These are phyloP conservation scores for Diaporthe longicolla DNA, from an alignment of 2,329 filamentous ascomycete genomes.

Conservation along the genomic window DNA sequence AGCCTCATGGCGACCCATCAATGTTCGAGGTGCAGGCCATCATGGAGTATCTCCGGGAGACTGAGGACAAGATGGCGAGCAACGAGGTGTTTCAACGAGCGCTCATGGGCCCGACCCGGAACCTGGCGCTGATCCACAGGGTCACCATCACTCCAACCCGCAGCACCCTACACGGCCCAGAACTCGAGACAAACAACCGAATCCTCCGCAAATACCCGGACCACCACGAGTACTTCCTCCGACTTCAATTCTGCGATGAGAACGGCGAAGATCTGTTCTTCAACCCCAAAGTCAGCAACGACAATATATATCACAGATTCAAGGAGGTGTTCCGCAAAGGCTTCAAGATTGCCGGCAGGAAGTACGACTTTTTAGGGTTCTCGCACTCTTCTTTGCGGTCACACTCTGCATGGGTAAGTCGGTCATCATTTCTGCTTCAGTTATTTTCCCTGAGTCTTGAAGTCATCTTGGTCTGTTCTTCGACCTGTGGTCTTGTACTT, in stretches of 20 bases:
- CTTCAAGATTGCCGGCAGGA: conserved; percentile 74
- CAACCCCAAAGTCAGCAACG: conserved; percentile 65
- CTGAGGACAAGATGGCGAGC: conserved; percentile 54
- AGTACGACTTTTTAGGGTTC: conserved; percentile 80
- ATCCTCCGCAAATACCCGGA: conserved; percentile 76
- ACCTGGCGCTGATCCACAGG: conserved; percentile 67
- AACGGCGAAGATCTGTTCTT: conserved; percentile 75
- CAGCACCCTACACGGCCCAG: conserved; percentile 71
- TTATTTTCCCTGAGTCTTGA: background rate
- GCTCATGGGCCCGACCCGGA: conserved; percentile 49
- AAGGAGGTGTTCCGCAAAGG: conserved; percentile 69
- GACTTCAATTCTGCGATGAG: conserved; percentile 83
- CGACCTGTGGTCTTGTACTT: rapidly evolving
- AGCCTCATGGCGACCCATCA: conserved; percentile 62
- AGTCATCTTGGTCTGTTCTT: background rate
- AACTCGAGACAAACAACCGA: conserved; percentile 77
- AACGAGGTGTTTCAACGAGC: conserved; percentile 40
- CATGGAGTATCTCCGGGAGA: conserved; percentile 54
- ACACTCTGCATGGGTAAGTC: conserved; percentile 71
- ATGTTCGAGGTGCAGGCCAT: conserved; percentile 59
- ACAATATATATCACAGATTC: conserved; percentile 72
- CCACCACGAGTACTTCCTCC: conserved; percentile 74
- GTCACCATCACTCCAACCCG: conserved; percentile 73
- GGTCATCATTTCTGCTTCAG: rapidly evolving
- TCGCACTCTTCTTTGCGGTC: conserved; percentile 83